Base-by-base conservation (phyloP, 306 rosid genomes). In the Urtica urens region DNA sequence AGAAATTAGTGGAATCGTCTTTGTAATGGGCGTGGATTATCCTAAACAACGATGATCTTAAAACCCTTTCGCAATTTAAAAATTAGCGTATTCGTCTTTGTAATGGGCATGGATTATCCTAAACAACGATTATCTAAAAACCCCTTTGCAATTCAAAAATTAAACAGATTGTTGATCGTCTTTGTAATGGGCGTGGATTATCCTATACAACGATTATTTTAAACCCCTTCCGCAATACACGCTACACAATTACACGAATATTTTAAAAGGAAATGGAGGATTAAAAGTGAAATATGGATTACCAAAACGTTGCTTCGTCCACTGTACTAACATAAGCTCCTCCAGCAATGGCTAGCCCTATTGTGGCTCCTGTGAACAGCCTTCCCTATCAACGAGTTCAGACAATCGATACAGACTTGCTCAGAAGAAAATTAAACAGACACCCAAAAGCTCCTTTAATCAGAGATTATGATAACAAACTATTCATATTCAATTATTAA, bases 261-360 rank as follows among this genome's bases (percentile, higher is more conserved):
- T 46, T 66, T 19, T 65, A 59, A 21, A 56, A 53, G 49, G 49
- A 65, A 57, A 63, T n/a, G n/a, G n/a, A n/a, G n/a, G n/a, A n/a
- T n/a, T n/a, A n/a, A n/a, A n/a, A n/a, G 38, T 48, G 46, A 68
- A 76, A 69, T 58, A 66, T 58, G 57, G 78, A n/a, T n/a, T 90
- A 90, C 97, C 95, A 84, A 78, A 90, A 90, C 68, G 97, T 90
- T 72, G 97, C 93, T 72, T 90, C 97, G 75, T 90, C 97, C 71
- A 81, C 95, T 16, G 97, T 90, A 72, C 95, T 79, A 76, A 72
- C 92, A 69, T 90, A 90, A 79, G 97, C 95, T 72, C 95, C 97
- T 45, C 93, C 86, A 23, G 94, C 84, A 65, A 90, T 84, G 66
- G 69, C 58, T 51, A 81, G 69, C 56, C 97, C 95, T 47, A 90